Base-by-base conservation (phyloP, 73 alveolate species). In the Breviolum minutum region DNA sequence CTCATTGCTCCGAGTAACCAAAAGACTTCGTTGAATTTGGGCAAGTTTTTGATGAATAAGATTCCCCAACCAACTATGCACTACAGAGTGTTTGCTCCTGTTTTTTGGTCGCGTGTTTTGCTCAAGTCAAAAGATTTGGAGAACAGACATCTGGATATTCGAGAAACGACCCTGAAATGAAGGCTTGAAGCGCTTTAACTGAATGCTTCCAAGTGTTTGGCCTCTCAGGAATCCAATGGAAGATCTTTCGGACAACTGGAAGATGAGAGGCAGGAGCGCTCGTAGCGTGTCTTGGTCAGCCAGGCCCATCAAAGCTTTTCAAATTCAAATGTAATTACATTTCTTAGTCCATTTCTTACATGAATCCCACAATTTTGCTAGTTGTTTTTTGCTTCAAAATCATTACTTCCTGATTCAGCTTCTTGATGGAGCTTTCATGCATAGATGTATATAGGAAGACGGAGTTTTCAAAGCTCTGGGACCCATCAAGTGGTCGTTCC, bases 401-500 rank as follows among this genome's bases (percentile, higher is more conserved):
- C 30, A 17, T 13, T 10, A 71, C 14, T 2, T 19, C 5, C 30
- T 22, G 19, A 8, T 17, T 71, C 82, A 71, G 63, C 85, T 76
- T 10, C 85, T 29, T n/a, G 62, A 22, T n/a, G 54, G 54, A 40
- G 54, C 3, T 40, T 40, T 40, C 54, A 40, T 40, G 54, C 54
- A 40, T 40, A 40, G 54, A 40, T 40, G 54, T 40, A 40, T 40
- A 3, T 40, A 40, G 54, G 54, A 40, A 40, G 54, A 40, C 0
- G 54, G 54, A 40, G 54, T 27, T 17, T 30, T 24, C 62, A 77
- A 77, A 22, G 11, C 86, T 5, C 27, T n/a, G 12, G 86, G 86
- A 77, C 86, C 86, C 86, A 77, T 77, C 86, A 77, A 77, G 86
- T 77, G 86, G 86, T 40, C 54, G 54, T 77, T 77, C 86, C 86